Percentiles rank a stretch among this genome's conserved stretches.
Conservation (phyloP, 306 rosid genomes). For the Quercus berberidifolia region DNA sequence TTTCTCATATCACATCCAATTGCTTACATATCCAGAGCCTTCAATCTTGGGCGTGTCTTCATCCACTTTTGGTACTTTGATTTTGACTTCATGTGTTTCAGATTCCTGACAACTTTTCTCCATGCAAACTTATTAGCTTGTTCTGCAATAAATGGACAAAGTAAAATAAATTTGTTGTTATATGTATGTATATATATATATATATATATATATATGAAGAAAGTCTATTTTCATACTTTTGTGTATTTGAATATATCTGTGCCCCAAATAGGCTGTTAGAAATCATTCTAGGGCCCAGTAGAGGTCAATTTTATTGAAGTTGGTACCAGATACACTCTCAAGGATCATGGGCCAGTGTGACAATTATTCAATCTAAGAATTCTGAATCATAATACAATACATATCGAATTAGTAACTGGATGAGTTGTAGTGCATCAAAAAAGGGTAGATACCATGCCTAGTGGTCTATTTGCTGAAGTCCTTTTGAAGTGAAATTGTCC, state of each 20-base stretch:
- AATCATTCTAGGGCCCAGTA: background rate
- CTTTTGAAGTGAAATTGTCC: background rate
- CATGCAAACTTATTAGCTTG: conserved; percentile 3
- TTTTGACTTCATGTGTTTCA: conserved; percentile 11
- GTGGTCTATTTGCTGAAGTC: background rate
- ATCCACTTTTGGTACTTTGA: conserved; percentile 82
- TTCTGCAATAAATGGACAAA: background rate
- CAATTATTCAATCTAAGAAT: background rate
- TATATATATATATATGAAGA: too few species aligned
- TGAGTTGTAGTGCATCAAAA: background rate
- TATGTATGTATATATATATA: accelerated
- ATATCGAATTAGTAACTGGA: background rate
- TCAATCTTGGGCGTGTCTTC: conserved; percentile 95
- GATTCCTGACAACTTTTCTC: conserved; percentile 18
- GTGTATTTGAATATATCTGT: background rate
- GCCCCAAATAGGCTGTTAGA: background rate
- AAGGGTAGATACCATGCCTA: background rate
- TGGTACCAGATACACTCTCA: background rate
- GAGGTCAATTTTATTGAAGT: background rate
- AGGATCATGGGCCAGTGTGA: background rate
- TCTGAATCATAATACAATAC: background rate
- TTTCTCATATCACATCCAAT: conserved; percentile 74
- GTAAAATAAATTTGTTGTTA: too few species aligned
- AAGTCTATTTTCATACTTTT: background rate
- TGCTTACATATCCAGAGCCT: conserved; percentile 81